A percentile compares a stretch with the other conserved stretches of the same genome.
These are phyloP conservation scores for Neurospora intermedia DNA, from an alignment of 495 filamentous ascomycete genomes.

Conservation along the genomic window DNA sequence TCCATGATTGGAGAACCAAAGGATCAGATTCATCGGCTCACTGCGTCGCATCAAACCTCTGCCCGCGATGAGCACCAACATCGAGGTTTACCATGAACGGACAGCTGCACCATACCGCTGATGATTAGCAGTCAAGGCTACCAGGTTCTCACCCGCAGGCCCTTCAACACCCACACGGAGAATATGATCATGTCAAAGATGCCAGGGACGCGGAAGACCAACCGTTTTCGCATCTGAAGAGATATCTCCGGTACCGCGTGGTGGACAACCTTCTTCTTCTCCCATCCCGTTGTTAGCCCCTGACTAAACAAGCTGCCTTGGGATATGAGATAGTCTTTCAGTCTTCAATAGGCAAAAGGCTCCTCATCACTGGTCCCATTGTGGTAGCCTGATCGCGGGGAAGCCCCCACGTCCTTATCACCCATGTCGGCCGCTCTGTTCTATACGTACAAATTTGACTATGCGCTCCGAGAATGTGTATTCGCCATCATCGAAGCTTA, in stretches of 20 bases:
- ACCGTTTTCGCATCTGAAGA: not conserved
- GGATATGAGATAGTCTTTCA: not conserved
- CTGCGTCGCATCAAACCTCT: constrained; percentile 14
- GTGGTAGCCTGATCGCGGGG: not conserved
- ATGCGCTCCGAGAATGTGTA: not conserved
- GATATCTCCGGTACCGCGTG: not conserved
- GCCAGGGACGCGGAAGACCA: not conserved
- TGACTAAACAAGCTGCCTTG: not conserved
- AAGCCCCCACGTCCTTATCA: not conserved
- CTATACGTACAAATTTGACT: not conserved
- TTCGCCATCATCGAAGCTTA: not conserved
- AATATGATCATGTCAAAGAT: not conserved
- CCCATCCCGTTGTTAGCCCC: not conserved
- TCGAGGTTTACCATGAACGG: constrained; percentile 3
- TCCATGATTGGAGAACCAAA: constrained; percentile 5
- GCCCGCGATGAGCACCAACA: constrained; percentile 5
- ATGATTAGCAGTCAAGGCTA: not conserved
- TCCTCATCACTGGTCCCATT: not conserved
- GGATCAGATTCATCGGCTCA: not conserved
- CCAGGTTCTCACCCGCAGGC: not conserved
- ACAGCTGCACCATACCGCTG: not conserved
- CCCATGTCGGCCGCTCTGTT: not conserved
- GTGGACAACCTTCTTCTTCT: not conserved
- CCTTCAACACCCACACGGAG: not conserved
- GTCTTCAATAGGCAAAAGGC: not conserved